Base-by-base conservation (phyloP, 257 asterid species). In the Jasminum sambac region DNA sequence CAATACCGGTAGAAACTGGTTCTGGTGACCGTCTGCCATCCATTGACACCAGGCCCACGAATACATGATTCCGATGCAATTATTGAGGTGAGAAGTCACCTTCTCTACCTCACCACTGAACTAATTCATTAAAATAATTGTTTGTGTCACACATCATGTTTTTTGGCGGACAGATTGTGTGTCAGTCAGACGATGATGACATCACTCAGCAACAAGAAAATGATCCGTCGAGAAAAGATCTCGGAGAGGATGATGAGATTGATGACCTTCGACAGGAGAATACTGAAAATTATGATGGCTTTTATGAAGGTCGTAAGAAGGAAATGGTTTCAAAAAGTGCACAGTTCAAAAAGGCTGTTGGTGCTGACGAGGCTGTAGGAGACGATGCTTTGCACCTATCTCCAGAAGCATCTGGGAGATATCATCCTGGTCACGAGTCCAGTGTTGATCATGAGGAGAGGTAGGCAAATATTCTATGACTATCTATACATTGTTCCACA, bases 1-100 rank as follows among this genome's bases (percentile, higher is more conserved):
- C 99, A 50, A 95, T 95, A 81, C 98, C 91, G n/a, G 96, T 95
- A 43, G 99, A 95, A 80, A 85, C 89, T 60, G 92, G 96, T 69
- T 76, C 84, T 77, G 88, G 88, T 37, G 99, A 95, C 14, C 98
- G 99, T 68, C 82, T 76, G 40, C 98, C 99, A 75, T 91, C 99
- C 6, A 76, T 80, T 68, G 99, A 95, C 75, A 85, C 96, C 58
- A 83, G 99, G 74, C 97, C 90, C 90, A 64, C 84, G 99, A 55
- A 74, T 84, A 68, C 95, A 88, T 67, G 99, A 95, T 79, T 63
- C 82, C 0, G 99, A 95, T 85, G 86, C 89, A 63, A 80, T 95
- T 64, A 95, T 95, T 46, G 97, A 88, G 89, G 99, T 88, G 71
- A 72, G 75, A 43, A 10, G 66, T 64, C 52, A 40, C 65, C 50